Evolutionary conservation across 2,329 filamentous ascomycete genomes (phyloP).

Genomic region (Colletotrichum neosansevieriae): DNA sequence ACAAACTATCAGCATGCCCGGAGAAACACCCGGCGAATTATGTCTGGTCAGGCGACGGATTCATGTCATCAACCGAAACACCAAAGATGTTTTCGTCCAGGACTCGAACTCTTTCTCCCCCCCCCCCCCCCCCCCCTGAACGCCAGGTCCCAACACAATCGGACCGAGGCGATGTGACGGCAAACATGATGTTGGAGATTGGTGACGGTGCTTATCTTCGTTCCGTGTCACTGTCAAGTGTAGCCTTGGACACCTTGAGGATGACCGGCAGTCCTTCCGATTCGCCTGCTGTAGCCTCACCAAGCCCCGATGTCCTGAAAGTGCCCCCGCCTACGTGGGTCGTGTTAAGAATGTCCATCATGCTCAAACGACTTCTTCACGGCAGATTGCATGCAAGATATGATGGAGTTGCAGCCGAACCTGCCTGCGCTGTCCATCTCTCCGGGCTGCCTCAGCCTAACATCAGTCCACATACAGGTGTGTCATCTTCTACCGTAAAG

Average conservation of each 20-base stretch:
- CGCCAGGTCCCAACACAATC: background rate
- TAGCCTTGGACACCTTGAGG: background rate
- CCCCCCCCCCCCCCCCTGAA: background rate
- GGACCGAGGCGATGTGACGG: background rate
- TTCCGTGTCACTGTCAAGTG: background rate
- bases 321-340: no score
- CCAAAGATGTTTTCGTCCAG: background rate
- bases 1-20: background rate
- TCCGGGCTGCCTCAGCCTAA: no score
- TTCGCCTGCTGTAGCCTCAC: background rate
- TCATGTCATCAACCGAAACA: background rate
- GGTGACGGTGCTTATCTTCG: background rate
- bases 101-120: background rate
- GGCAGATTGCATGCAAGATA: no score
- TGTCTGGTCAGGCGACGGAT: slow-evolving; percentile 1
- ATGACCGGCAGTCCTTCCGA: background rate
- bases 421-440: no score
- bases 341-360: no score
- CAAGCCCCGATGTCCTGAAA: no score
- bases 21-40: background rate
- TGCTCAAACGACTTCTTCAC: no score
- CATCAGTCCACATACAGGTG: no score
- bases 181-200: background rate
- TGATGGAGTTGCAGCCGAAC: no score
- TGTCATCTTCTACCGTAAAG: no score